phyloP scores from a whole-genome alignment of 306 rosid species.

The Quercus gilva region DNA sequence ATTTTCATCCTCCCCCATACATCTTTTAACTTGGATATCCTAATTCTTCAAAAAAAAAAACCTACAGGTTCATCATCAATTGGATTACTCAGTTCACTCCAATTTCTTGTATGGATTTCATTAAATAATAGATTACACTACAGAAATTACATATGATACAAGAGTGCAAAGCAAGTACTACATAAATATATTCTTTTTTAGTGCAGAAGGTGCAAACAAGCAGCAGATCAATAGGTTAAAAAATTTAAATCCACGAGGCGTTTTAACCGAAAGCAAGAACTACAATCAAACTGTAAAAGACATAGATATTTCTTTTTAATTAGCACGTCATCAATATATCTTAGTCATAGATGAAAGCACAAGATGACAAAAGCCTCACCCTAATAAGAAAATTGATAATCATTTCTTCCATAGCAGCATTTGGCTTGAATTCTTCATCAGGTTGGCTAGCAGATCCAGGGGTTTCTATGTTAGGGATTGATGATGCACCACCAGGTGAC shows the following conservation, averaged over 20 bases:
- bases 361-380: constrained; percentile 54
- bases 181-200: too few species aligned
- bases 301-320: too few species aligned
- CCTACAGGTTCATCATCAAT: too few species aligned
- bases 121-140: not conserved
- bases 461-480: constrained; percentile 87
- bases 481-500: constrained; percentile 98
- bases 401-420: constrained; percentile 99
- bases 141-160: not conserved
- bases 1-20: too few species aligned
- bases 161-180: not conserved
- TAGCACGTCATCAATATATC: constrained; percentile 14
- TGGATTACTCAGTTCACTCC: too few species aligned
- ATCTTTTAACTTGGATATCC: too few species aligned
- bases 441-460: constrained; percentile 94
- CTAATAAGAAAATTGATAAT: constrained; percentile 92
- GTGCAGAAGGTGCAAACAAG: not conserved
- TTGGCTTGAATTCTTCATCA: constrained; percentile 98
- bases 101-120: too few species aligned
- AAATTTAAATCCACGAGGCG: not conserved
- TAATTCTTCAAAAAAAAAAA: too few species aligned
- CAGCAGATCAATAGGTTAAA: not conserved
- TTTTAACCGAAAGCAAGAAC: constrained; percentile 5
- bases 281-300: not conserved
- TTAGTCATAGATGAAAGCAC: constrained; percentile 13